A percentile compares a stretch with the other conserved stretches of the same genome.
phyloP scores from a whole-genome alignment of 2,329 filamentous ascomycete species.

The Trichoderma koningii region DNA sequence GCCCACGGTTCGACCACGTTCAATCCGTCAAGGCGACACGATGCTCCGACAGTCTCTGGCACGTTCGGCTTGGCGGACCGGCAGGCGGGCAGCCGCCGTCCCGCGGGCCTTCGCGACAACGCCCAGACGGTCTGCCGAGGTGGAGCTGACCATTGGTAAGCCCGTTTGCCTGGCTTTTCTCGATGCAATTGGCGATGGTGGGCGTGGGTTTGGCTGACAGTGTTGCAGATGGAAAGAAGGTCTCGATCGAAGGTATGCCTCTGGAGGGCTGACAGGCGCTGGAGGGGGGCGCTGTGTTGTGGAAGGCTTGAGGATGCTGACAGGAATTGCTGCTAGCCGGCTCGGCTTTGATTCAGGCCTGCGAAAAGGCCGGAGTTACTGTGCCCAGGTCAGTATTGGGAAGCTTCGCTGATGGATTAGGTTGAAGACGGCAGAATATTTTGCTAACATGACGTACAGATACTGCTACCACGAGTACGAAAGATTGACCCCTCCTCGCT shows the following conservation, averaged over 20 bases:
- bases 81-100: constrained; percentile 60
- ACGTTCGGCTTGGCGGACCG: constrained; percentile 68
- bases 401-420: too few species aligned
- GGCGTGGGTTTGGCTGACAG: constrained; percentile 38
- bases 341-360: constrained; percentile 96
- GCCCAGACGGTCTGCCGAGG: constrained; percentile 77
- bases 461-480: constrained; percentile 98
- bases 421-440: background rate
- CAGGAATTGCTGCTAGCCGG: constrained; percentile 65
- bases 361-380: constrained; percentile 92
- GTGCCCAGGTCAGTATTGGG: constrained; percentile 70
- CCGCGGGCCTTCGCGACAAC: constrained; percentile 82
- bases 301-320: constrained; percentile 39
- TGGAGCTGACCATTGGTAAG: constrained; percentile 92
- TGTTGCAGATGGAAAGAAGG: constrained; percentile 85
- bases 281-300: constrained; percentile 27
- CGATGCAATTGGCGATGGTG: constrained; percentile 37
- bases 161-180: constrained; percentile 28
- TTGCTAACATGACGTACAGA: constrained; percentile 53
- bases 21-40: constrained; percentile 60
- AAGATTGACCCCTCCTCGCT: constrained; percentile 28
- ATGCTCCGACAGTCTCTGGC: constrained; percentile 70
- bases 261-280: constrained; percentile 7
- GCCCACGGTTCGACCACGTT: constrained; percentile 44
- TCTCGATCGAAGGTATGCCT: constrained; percentile 87